phyloP scores from a whole-genome alignment of 2,329 filamentous ascomycete genomes.

The Proliferodiscus dingleyae region DNA sequence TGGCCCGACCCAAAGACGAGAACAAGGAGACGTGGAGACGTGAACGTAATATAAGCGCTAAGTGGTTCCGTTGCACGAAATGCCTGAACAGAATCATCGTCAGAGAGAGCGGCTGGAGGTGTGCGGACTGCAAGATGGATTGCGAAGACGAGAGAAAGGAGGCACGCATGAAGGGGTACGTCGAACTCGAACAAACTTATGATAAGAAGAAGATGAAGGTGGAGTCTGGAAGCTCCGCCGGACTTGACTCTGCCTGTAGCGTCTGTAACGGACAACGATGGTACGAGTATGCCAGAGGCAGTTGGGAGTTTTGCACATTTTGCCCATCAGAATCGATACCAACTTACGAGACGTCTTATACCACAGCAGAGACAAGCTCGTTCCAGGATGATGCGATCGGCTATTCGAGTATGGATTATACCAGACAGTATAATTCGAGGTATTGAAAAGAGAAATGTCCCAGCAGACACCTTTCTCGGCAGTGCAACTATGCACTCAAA shows the following conservation, averaged over 20 bases:
- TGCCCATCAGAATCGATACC: background rate
- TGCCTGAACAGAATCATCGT: conserved; percentile 23
- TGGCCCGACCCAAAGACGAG: conserved; percentile 16
- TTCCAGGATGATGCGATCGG: too few species aligned
- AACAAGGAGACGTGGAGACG: conserved; percentile 16
- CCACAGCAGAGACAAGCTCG: too few species aligned
- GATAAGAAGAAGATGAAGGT: background rate
- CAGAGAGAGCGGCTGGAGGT: conserved; percentile 17
- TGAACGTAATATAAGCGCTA: conserved; percentile 16
- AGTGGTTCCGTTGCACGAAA: conserved; percentile 27
- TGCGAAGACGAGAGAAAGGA: conserved; percentile 21
- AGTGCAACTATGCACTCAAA: too few species aligned
- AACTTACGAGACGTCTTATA: background rate
- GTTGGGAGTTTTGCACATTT: background rate
- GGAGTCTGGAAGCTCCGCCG: background rate
- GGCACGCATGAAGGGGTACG: conserved; percentile 2
- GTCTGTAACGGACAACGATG: background rate
- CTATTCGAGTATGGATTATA: too few species aligned
- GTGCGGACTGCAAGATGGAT: conserved; percentile 17
- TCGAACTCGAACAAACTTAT: background rate
- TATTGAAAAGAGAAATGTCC: too few species aligned
- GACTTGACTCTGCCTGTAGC: background rate
- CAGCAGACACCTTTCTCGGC: too few species aligned
- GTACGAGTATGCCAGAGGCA: background rate
- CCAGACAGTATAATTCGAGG: too few species aligned